These are phyloP conservation scores for Grosmannia serpens DNA, from an alignment of 2,329 filamentous ascomycete genomes.

Conservation along the genomic window DNA sequence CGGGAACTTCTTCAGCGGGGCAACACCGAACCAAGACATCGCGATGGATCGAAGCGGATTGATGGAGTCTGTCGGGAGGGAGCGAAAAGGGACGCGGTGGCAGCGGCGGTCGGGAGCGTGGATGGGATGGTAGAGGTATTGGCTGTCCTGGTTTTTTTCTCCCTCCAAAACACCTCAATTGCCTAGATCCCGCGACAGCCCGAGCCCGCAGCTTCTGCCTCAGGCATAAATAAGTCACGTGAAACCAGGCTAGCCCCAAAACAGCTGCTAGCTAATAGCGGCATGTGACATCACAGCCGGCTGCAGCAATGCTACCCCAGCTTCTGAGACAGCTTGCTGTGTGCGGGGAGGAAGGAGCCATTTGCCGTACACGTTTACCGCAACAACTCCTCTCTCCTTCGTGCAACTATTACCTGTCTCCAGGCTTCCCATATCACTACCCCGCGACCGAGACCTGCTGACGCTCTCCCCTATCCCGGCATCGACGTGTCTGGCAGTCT, in stretches of 20 bases:
- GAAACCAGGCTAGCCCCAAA: neutral
- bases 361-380: neutral
- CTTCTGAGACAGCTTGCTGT: neutral
- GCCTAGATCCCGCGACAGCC: constrained; percentile 3
- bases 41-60: constrained; percentile 25
- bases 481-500: neutral
- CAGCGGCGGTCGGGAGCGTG: constrained; percentile 18
- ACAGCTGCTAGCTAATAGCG: neutral
- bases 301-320: neutral
- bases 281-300: neutral
- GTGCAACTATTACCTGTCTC: neutral
- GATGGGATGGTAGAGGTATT: constrained; percentile 17
- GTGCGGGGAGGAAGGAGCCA: neutral
- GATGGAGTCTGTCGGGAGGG: constrained; percentile 3
- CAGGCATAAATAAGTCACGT: neutral
- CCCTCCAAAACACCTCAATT: neutral
- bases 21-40: constrained; percentile 62
- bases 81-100: neutral
- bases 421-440: neutral
- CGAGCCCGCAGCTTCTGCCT: constrained; percentile 1
- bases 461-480: neutral
- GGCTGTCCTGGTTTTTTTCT: constrained; percentile 8
- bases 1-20: constrained; percentile 67
- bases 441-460: neutral
- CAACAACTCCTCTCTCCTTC: neutral